Evolutionary conservation across 495 filamentous ascomycete species (phyloP), one percentile per base, ranked within the genome.

Genomic region (Lasiosphaeria hispida): DNA sequence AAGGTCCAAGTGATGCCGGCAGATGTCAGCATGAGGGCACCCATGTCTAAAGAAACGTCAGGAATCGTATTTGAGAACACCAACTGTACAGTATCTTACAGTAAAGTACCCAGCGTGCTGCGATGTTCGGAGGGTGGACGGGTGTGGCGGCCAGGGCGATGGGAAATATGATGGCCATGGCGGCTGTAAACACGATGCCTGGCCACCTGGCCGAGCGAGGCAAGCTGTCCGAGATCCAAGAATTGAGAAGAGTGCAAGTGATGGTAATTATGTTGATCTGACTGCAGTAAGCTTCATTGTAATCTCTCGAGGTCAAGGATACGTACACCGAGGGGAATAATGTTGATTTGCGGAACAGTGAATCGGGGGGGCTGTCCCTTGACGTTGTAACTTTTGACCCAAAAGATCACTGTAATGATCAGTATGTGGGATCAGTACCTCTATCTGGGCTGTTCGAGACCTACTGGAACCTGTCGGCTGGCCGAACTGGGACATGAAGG

Each of bases 381-480:
- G 39, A 51, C 47, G 39, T 58, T 58, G 55, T 58, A 58, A 10
- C 55, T 58, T 19, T 58, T 58, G 55, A 58, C 55, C 55, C 55
- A 58, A 33, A 58, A 58, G n/a, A 58, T 58, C 55, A 58, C 55
- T 58, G 11, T n/a, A 6, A 19, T 19, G 37, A 19, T 58, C 23
- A 45, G 37, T 10, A 17, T 23, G 2, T 34, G 44, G 5, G n/a
- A n/a, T n/a, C n/a, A n/a, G n/a, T n/a, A n/a, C n/a, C n/a, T n/a
- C n/a, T n/a, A n/a, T n/a, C n/a, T n/a, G n/a, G n/a, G n/a, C n/a
- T 7, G 1, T 1, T 8, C n/a, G 39, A n/a, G 11, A 45, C 47
- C 44, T 52, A 58, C 55, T 58, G 6, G 55, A 58, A 43, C 55
- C 47, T 36, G 47, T 48, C 5, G 55, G 43, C 55, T 58, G 55